A percentile compares a stretch with the other conserved stretches of the same genome.
Evolutionary conservation across 768 basidiomycete species (phyloP).

Genomic region (Psilocybe subaeruginosa): DNA sequence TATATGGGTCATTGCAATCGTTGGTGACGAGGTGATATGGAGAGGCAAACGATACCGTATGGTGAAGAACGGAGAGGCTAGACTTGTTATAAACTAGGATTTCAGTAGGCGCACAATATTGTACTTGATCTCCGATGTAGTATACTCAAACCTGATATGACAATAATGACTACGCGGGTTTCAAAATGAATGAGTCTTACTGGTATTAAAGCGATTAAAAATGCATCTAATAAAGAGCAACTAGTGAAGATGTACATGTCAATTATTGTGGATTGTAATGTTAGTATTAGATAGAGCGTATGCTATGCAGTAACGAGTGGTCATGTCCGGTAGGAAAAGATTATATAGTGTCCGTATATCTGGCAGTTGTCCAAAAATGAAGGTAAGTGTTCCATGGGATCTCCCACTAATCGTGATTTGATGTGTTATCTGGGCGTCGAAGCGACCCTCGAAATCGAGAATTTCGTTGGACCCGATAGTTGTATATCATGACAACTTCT

Average conservation of each 20-base stretch:
- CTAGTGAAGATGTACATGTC: background rate
- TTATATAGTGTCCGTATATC: slow-evolving; percentile 4
- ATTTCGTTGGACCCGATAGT: slow-evolving; percentile 42
- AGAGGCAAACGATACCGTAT: slow-evolving; percentile 81
- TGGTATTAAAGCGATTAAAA: background rate
- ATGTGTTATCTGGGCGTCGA: slow-evolving; percentile 18
- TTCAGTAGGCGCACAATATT: background rate
- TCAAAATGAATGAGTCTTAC: background rate
- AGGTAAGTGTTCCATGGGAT: background rate
- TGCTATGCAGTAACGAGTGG: background rate
- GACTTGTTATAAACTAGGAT: slow-evolving; percentile 7
- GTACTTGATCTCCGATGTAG: background rate
- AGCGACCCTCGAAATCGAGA: slow-evolving; percentile 28
- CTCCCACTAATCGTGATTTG: slow-evolving; percentile 19
- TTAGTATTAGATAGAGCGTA: background rate
- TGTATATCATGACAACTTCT: slow-evolving; percentile 61
- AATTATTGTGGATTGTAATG: background rate
- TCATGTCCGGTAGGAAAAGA: background rate
- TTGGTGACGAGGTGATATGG: slow-evolving; percentile 86
- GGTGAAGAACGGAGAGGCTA: slow-evolving; percentile 71
- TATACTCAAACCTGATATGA: no score
- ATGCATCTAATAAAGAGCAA: background rate
- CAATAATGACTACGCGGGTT: no score
- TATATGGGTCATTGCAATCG: slow-evolving; percentile 82
- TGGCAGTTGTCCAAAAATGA: background rate